Evolutionary conservation across 2,329 filamentous ascomycete species (phyloP).

Genomic region (Cladosporium sp.): DNA sequence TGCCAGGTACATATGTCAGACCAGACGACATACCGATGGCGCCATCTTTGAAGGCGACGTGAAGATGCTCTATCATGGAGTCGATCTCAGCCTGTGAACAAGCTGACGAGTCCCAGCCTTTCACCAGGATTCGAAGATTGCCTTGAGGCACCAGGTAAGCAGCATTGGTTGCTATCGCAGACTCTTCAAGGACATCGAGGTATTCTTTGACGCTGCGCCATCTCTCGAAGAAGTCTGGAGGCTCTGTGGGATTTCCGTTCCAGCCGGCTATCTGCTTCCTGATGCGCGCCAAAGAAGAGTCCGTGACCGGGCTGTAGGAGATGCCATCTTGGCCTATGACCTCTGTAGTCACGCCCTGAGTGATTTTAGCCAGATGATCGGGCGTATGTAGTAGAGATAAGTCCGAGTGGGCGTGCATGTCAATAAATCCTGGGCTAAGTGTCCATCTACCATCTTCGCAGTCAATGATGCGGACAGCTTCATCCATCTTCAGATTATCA

Average conservation of each 20-base stretch:
- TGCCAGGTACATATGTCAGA: slow-evolving; percentile 35
- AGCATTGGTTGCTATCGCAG: slow-evolving; percentile 32
- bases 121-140: slow-evolving; percentile 33
- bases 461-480: slow-evolving; percentile 27
- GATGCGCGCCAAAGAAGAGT: slow-evolving; percentile 30
- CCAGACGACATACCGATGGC: slow-evolving; percentile 35
- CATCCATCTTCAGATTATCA: not conserved
- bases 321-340: slow-evolving; percentile 38
- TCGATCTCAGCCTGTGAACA: slow-evolving; percentile 30
- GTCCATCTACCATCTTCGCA: slow-evolving; percentile 32
- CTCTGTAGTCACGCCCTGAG: slow-evolving; percentile 34
- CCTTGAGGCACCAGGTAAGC: slow-evolving; percentile 36
- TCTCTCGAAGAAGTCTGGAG: slow-evolving; percentile 31
- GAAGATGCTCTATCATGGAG: slow-evolving; percentile 29
- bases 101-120: slow-evolving; percentile 30
- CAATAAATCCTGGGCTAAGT: slow-evolving; percentile 36
- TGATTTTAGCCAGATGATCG: slow-evolving; percentile 33
- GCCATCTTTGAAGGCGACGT: slow-evolving; percentile 29
- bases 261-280: slow-evolving; percentile 35
- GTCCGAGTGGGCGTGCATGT: slow-evolving; percentile 38
- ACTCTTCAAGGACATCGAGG: slow-evolving; percentile 31
- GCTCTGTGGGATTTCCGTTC: slow-evolving; percentile 34
- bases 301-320: slow-evolving; percentile 32
- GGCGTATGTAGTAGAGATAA: slow-evolving; percentile 34
- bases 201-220: slow-evolving; percentile 34